Evolutionary conservation across 169 alveolate genomes (phyloP).

Genomic region (Toxoplasma gondii): DNA sequence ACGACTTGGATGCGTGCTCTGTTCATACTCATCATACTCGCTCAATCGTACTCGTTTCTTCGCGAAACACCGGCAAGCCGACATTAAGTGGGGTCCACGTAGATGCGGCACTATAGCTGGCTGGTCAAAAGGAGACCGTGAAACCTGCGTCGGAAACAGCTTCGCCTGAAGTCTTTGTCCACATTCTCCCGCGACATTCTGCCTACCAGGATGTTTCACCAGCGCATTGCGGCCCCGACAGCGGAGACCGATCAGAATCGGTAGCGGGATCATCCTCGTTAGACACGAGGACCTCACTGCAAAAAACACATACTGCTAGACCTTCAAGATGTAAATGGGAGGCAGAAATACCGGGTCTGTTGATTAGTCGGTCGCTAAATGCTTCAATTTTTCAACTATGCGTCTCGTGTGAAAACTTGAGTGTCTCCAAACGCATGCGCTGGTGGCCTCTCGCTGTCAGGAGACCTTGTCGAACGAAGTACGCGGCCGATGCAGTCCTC

Average conservation of each 20-base stretch:
- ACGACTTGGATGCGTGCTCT: conserved; percentile 38
- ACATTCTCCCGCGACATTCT: background rate
- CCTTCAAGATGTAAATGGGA: background rate
- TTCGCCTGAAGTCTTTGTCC: background rate
- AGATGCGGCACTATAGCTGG: background rate
- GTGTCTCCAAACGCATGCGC: too few species aligned
- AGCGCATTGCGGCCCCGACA: background rate
- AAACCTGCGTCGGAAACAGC: background rate
- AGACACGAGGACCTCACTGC: background rate
- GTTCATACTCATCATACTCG: conserved; percentile 67
- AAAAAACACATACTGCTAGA: background rate
- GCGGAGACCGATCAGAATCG: background rate
- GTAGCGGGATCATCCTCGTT: background rate
- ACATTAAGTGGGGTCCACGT: background rate
- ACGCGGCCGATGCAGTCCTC: too few species aligned
- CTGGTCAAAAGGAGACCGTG: background rate
- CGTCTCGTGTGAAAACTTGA: background rate
- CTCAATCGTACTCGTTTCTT: conserved; percentile 54
- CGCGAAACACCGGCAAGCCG: conserved; percentile 41
- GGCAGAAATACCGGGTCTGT: background rate
- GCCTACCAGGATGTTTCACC: background rate
- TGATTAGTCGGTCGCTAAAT: too few species aligned
- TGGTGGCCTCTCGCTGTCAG: too few species aligned
- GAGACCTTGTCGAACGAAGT: too few species aligned
- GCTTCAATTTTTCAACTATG: background rate